Evolutionary conservation across 208 protist genomes (phyloP).

Genomic region (Tritrichomonas foetus): DNA sequence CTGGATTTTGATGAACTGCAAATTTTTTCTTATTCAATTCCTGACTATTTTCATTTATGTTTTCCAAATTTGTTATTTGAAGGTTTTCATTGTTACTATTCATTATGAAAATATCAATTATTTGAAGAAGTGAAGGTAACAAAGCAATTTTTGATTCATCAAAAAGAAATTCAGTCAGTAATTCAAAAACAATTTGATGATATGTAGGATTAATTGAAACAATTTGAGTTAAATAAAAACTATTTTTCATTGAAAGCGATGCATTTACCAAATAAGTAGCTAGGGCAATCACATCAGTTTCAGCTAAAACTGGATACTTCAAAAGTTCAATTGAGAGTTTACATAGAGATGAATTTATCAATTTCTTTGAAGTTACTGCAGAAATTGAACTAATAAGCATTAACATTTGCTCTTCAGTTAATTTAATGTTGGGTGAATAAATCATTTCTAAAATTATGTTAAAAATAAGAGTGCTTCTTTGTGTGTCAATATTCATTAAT

Average conservation of each 20-base stretch:
- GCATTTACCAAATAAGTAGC: background rate
- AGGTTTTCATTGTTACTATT: too few species aligned
- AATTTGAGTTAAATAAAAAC: background rate
- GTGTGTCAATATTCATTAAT: background rate
- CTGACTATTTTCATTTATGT: background rate
- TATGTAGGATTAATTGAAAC: background rate
- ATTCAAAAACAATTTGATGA: background rate
- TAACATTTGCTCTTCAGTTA: background rate
- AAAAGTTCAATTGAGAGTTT: background rate
- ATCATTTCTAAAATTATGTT: background rate
- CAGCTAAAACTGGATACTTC: background rate
- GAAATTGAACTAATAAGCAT: background rate
- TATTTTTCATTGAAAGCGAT: background rate
- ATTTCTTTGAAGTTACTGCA: background rate
- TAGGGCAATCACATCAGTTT: background rate
- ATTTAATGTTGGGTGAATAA: background rate
- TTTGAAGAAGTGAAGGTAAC: background rate
- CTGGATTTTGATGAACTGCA: background rate
- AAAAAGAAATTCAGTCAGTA: background rate
- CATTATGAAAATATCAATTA: background rate
- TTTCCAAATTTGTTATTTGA: too few species aligned
- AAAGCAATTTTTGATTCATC: background rate
- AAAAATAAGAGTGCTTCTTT: background rate
- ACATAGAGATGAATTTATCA: background rate
- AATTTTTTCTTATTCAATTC: background rate